Conservation (phyloP, 805 yeast species). For the Candida ipomoeae region DNA sequence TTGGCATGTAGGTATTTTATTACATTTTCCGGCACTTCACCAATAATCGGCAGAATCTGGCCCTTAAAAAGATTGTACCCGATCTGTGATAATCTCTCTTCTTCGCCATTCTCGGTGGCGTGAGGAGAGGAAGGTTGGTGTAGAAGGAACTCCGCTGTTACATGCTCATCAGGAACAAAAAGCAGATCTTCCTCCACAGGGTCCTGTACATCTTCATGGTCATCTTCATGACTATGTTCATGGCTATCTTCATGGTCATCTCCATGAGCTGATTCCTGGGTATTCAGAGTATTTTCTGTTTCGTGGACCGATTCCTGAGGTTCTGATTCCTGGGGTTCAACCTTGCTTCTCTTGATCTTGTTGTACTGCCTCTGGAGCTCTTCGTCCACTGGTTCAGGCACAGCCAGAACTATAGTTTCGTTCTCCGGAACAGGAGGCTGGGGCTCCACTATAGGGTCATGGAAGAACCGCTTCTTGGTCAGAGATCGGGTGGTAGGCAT, state of each 20-base stretch:
- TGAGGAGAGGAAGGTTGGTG: background rate
- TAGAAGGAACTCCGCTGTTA: background rate
- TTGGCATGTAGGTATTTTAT: slow-evolving; percentile 11
- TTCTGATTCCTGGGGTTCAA: background rate
- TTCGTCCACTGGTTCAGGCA: background rate
- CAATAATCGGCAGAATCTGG: slow-evolving; percentile 15
- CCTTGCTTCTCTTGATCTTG: background rate
- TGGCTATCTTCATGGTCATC: no score
- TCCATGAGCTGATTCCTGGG: no score
- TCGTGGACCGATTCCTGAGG: no score
- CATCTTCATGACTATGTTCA: no score
- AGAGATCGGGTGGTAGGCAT: slow-evolving; percentile 3
- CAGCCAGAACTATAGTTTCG: background rate
- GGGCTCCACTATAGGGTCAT: background rate
- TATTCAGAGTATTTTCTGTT: no score
- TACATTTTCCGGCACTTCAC: slow-evolving; percentile 8
- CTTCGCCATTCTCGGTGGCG: background rate
- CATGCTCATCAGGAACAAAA: slow-evolving; percentile 9
- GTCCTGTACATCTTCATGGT: no score
- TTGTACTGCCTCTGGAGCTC: background rate
- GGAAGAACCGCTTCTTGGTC: background rate
- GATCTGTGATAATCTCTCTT: slow-evolving; percentile 9
- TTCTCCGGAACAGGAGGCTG: background rate
- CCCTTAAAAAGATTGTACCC: slow-evolving; percentile 16
- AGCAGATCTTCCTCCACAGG: background rate